Percentiles rank a stretch among this genome's conserved stretches.
Evolutionary conservation across 2,329 filamentous ascomycete genomes (phyloP).

Genomic region (Dothideomycetes sp.): DNA sequence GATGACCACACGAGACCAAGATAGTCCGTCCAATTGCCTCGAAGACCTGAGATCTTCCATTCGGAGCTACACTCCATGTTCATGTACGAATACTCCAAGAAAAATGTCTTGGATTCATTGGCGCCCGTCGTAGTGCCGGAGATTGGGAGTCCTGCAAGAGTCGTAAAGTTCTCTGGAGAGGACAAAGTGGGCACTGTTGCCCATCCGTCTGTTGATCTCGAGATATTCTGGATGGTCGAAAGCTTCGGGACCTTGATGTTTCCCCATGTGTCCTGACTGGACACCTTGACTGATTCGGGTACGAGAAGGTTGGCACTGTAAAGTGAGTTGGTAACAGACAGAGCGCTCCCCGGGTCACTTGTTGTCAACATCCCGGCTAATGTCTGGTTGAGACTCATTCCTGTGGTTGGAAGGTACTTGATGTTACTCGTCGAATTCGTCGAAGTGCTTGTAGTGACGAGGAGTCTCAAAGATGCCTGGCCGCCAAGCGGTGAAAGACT

Average conservation of each 20-base stretch:
- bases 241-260: conserved; percentile 24
- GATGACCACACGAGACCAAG: conserved; percentile 6
- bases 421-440: conserved; percentile 6
- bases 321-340: conserved; percentile 11
- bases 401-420: conserved; percentile 16
- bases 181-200: conserved; percentile 10
- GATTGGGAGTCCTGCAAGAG: conserved; percentile 21
- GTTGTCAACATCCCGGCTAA: neutral
- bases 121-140: conserved; percentile 11
- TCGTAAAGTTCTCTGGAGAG: conserved; percentile 17
- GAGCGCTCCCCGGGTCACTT: neutral
- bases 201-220: conserved; percentile 16
- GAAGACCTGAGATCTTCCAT: conserved; percentile 4
- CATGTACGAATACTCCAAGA: conserved; percentile 16
- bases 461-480: conserved; percentile 23
- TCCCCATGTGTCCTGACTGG: conserved; percentile 20
- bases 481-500: conserved; percentile 25
- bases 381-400: neutral
- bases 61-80: conserved; percentile 5
- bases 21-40: conserved; percentile 6
- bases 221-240: conserved; percentile 8
- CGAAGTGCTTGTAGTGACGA: conserved; percentile 11
- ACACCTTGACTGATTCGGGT: conserved; percentile 14
- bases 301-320: conserved; percentile 19
- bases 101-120: conserved; percentile 11